phyloP scores from a whole-genome alignment of 2,329 filamentous ascomycete species.

The Diaporthe humulicola region DNA sequence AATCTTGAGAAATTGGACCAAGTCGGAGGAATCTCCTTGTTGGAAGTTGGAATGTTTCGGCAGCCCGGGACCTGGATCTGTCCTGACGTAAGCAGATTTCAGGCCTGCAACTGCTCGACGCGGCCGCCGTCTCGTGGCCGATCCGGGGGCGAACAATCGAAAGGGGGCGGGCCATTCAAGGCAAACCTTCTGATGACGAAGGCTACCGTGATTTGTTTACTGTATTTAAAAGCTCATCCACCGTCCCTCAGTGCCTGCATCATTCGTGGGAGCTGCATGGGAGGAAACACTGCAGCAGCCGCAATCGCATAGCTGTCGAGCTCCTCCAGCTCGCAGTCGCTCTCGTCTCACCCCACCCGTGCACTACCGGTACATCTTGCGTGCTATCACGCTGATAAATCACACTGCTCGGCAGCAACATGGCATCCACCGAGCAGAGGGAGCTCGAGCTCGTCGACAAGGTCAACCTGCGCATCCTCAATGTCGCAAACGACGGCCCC shows the following conservation, averaged over 20 bases:
- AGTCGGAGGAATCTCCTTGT: neutral
- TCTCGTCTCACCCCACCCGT: neutral
- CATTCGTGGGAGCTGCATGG: neutral
- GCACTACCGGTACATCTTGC: neutral
- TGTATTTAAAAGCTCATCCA: neutral
- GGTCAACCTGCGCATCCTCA: slow-evolving; percentile 84
- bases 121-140: slow-evolving; percentile 25
- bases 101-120: slow-evolving; percentile 23
- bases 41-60: neutral
- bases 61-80: neutral
- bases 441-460: slow-evolving; percentile 88
- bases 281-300: neutral
- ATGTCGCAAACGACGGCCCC: slow-evolving; percentile 83
- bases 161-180: slow-evolving; percentile 15
- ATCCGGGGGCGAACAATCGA: slow-evolving; percentile 6
- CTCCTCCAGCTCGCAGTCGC: slow-evolving; percentile 17
- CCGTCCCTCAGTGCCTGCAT: no score
- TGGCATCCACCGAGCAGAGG: slow-evolving; percentile 68
- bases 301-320: neutral
- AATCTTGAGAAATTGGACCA: neutral
- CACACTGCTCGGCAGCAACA: neutral
- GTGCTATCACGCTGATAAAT: neutral
- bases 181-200: slow-evolving; percentile 24
- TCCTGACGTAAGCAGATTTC: slow-evolving; percentile 28
- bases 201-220: neutral